Conservation (phyloP, 768 basidiomycete species). For the Favolaschia claudopus region DNA sequence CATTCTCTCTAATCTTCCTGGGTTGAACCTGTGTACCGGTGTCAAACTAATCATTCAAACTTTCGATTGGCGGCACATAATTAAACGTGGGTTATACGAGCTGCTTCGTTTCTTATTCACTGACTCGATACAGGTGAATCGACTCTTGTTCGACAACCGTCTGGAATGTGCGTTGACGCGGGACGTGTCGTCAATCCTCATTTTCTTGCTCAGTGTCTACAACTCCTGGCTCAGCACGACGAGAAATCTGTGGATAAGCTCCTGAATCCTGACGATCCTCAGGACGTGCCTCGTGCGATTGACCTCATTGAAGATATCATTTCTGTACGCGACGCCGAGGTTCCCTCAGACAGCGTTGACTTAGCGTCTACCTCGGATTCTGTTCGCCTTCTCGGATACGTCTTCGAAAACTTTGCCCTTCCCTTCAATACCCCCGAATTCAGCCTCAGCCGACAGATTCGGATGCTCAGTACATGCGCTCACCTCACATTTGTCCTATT, state of each 20-base stretch:
- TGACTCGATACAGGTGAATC: slow-evolving; percentile 17
- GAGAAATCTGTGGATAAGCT: slow-evolving; percentile 26
- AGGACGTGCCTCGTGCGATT: slow-evolving; percentile 40
- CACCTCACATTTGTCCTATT: slow-evolving; percentile 15
- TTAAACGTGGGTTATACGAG: slow-evolving; percentile 29
- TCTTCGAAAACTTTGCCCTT: not conserved
- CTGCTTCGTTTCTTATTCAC: not conserved
- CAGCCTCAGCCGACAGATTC: not conserved
- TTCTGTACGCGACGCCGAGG: not conserved
- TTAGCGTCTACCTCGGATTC: not conserved
- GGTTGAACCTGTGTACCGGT: slow-evolving; percentile 23
- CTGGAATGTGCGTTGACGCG: slow-evolving; percentile 1
- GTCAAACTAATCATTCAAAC: slow-evolving; percentile 9
- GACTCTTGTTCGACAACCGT: slow-evolving; percentile 6
- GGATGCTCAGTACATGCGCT: not conserved
- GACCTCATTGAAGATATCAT: slow-evolving; percentile 23
- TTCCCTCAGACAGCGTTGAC: too few relatives aligned
- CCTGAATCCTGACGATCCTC: slow-evolving; percentile 36
- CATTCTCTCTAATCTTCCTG: slow-evolving; percentile 6
- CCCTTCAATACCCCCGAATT: not conserved
- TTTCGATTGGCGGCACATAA: slow-evolving; percentile 24
- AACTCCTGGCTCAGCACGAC: slow-evolving; percentile 20
- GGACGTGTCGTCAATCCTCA: slow-evolving; percentile 27
- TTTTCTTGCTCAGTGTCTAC: slow-evolving; percentile 29
- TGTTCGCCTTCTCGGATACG: not conserved